phyloP scores from a whole-genome alignment of 176 grass and related monocot genomes.

The Oryza australiensis region DNA sequence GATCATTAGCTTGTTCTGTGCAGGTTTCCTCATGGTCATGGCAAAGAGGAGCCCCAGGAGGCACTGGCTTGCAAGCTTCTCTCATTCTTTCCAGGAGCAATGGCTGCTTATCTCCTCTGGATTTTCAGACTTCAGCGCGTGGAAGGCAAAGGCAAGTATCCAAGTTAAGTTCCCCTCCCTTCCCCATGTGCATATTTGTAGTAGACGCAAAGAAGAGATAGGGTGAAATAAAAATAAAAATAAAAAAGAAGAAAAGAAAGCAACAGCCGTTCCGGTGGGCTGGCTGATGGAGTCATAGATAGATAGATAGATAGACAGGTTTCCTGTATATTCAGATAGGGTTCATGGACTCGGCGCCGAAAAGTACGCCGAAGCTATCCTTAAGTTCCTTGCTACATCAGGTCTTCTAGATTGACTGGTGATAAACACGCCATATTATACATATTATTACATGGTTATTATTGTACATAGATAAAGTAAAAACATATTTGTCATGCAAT shows the following conservation, averaged over 20 bases:
- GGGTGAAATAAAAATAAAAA: not conserved
- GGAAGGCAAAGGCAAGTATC: conserved; percentile 17
- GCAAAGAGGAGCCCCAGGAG: not conserved
- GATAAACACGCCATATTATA: not conserved
- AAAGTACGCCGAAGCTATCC: conserved; percentile 1
- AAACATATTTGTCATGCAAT: not conserved
- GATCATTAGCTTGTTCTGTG: not conserved
- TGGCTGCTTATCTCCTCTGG: conserved; percentile 17
- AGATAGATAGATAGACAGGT: not conserved
- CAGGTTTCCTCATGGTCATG: conserved; percentile 13
- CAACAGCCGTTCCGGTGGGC: conserved; percentile 1
- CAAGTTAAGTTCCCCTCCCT: not conserved
- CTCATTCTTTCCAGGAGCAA: conserved; percentile 35
- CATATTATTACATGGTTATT: not conserved
- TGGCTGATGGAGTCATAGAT: conserved; percentile 8
- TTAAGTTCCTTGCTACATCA: conserved; percentile 19
- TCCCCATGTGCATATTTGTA: conserved; percentile 31
- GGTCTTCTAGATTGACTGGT: not conserved
- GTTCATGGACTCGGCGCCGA: not conserved
- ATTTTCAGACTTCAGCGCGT: conserved; percentile 10
- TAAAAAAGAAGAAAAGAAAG: not conserved
- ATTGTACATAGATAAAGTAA: not conserved
- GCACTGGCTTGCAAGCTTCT: not conserved
- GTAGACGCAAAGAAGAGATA: not conserved
- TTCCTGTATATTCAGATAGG: conserved; percentile 5